A percentile compares a stretch with the other conserved stretches of the same genome.
Conservation (phyloP, 2,329 filamentous ascomycete species). For the Diaporthe sp. region DNA sequence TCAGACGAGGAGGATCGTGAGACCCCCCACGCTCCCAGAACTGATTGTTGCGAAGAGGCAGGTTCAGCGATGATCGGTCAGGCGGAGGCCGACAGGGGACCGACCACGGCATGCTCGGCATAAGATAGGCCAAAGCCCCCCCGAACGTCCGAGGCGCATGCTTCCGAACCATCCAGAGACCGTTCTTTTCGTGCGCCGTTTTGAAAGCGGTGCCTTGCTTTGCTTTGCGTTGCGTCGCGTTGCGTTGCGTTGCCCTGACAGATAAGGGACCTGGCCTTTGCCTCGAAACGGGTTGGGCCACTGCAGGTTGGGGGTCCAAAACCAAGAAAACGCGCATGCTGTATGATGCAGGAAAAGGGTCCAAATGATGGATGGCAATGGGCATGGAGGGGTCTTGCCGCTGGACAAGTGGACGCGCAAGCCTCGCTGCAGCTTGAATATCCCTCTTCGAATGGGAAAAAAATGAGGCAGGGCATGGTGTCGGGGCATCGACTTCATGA, state of each 20-base stretch:
- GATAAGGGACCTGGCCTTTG: constrained; percentile 29
- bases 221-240: background rate
- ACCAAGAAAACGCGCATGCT: constrained; percentile 24
- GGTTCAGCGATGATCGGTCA: constrained; percentile 7
- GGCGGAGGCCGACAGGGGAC: constrained; percentile 23
- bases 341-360: constrained; percentile 29
- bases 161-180: constrained; percentile 1
- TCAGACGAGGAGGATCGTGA: constrained; percentile 14
- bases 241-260: constrained; percentile 27
- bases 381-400: background rate
- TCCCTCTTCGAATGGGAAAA: background rate
- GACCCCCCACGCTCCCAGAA: constrained; percentile 12
- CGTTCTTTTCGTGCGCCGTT: background rate
- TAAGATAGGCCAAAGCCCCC: constrained; percentile 11
- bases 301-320: constrained; percentile 19
- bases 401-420: constrained; percentile 12
- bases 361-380: background rate
- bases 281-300: constrained; percentile 31
- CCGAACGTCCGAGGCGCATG: constrained; percentile 11
- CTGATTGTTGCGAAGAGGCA: constrained; percentile 16
- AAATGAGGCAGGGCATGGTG: background rate
- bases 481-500: background rate
- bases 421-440: background rate
- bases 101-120: constrained; percentile 27
- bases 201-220: background rate